Evolutionary conservation across 1,139 yeast species (phyloP).

Genomic region (Debaryomyces fabryi): DNA sequence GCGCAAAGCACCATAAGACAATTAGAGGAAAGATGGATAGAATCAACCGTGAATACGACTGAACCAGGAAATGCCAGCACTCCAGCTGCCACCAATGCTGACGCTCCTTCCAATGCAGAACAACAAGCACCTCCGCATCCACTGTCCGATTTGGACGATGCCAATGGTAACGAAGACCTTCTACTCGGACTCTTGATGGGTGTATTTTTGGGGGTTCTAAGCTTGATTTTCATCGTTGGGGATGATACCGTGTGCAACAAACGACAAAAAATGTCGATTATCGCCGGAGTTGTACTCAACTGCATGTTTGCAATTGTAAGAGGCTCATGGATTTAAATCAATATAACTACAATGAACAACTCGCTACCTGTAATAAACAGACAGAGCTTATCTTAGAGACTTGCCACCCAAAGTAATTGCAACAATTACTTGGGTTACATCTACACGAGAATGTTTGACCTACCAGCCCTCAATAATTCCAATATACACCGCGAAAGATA

Average conservation of each 20-base stretch:
- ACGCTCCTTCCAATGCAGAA: constrained; percentile 8
- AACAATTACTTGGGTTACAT: not conserved
- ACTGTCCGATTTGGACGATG: constrained; percentile 35
- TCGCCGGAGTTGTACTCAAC: constrained; percentile 63
- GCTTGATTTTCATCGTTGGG: constrained; percentile 55
- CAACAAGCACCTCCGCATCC: constrained; percentile 25
- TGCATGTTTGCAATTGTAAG: constrained; percentile 58
- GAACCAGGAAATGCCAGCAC: constrained; percentile 13
- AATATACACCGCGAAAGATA: constrained; percentile 20
- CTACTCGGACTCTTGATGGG: constrained; percentile 68
- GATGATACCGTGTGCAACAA: constrained; percentile 61
- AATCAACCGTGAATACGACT: constrained; percentile 59
- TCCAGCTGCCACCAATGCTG: constrained; percentile 10
- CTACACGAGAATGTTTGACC: constrained; percentile 40
- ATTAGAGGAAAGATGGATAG: constrained; percentile 90
- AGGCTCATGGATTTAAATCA: constrained; percentile 44
- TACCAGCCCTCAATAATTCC: constrained; percentile 52
- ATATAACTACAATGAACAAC: not conserved
- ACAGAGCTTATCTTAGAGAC: not conserved
- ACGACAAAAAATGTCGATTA: constrained; percentile 61
- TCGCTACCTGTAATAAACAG: not conserved
- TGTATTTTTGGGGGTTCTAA: constrained; percentile 62
- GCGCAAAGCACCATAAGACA: constrained; percentile 51
- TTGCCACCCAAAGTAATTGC: not conserved
- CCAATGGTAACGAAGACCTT: constrained; percentile 56